Conservation (phyloP, 1,139 yeast species). For the Candida sp. region DNA sequence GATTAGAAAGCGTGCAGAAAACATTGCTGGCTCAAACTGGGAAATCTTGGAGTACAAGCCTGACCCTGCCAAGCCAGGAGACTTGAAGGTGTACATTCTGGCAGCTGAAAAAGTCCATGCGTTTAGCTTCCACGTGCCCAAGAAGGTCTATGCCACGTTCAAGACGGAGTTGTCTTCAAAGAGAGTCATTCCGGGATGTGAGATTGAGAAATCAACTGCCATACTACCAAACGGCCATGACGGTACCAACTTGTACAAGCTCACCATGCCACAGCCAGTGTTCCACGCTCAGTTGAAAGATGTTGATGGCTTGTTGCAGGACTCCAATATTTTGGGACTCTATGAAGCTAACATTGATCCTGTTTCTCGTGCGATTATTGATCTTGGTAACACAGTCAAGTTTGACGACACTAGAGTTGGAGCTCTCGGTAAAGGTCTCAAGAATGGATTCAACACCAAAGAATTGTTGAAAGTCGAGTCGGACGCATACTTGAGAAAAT, state of each 20-base stretch:
- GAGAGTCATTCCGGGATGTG: slow-evolving; percentile 54
- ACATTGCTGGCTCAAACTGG: slow-evolving; percentile 81
- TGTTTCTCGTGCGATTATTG: slow-evolving; percentile 76
- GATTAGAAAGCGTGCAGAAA: slow-evolving; percentile 79
- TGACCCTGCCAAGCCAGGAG: slow-evolving; percentile 69
- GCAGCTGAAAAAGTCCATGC: slow-evolving; percentile 78
- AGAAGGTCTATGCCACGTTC: slow-evolving; percentile 71
- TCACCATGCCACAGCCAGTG: slow-evolving; percentile 69
- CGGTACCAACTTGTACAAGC: slow-evolving; percentile 57
- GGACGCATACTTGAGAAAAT: slow-evolving; percentile 55
- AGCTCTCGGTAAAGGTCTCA: slow-evolving; percentile 85
- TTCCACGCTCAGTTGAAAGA: slow-evolving; percentile 61
- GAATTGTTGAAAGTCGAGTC: slow-evolving; percentile 55
- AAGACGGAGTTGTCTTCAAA: slow-evolving; percentile 52
- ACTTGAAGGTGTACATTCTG: slow-evolving; percentile 70
- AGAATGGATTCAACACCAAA: slow-evolving; percentile 76
- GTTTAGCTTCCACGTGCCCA: slow-evolving; percentile 75
- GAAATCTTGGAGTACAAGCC: slow-evolving; percentile 75
- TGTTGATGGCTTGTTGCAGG: slow-evolving; percentile 68
- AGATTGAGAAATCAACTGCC: slow-evolving; percentile 61
- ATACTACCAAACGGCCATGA: slow-evolving; percentile 75
- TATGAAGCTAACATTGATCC: slow-evolving; percentile 78
- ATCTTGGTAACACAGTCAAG: slow-evolving; percentile 73
- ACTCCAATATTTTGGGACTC: slow-evolving; percentile 66
- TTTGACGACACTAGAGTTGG: slow-evolving; percentile 78